Evolutionary conservation across 2,329 filamentous ascomycete genomes (phyloP), one percentile per base, ranked within the genome.

Genomic region (Penicillium sp.): DNA sequence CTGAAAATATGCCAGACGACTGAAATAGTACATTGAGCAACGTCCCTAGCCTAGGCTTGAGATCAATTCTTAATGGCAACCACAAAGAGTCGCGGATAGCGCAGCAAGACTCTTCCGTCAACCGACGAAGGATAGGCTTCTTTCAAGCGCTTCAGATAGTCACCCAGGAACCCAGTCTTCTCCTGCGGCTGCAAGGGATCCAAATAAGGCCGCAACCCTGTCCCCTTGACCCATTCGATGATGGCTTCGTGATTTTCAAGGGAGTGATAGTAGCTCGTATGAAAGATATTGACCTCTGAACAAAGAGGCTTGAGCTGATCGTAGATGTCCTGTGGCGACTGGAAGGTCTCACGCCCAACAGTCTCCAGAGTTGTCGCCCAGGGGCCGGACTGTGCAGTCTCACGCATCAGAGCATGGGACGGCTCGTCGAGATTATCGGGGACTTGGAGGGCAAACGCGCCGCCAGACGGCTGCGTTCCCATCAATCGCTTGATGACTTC

Each of bases 151-250:
- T 45, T 54, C 53, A 75, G 45, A 56, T 81, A 82, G 27, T 64
- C 65, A 0, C 55, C 38, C 36, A 79, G 43, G 48, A 74, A 81
- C 1, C 33, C 66, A 7, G 65, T 57, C 43, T 61, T 69, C 20
- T 74, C 66, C 2, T 62, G 58, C 3, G 54, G 51, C 1, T 60
- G 57, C 25, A 81, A 62, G 3, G 67, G 62, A 31, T 79, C 68
- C 38, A 81, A 36, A 49, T 70, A 82, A 0, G 79, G 79, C 48
- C 70, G 66, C 48, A 82, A 54, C 0, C 77, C 79, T 0, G 76
- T 79, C 0, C 76, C 74, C 47, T 73, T 75, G 3, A 81, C 73
- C 79, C 79, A 82, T 56, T 80, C 77, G 4, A 81, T 72, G 28
- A 82, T 74, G 1, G 67, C 73, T 9, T 58, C 46, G 14, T 75